phyloP scores from a whole-genome alignment of 1,284 basidiomycete genomes.

The Fomitiporia mediterranea region DNA sequence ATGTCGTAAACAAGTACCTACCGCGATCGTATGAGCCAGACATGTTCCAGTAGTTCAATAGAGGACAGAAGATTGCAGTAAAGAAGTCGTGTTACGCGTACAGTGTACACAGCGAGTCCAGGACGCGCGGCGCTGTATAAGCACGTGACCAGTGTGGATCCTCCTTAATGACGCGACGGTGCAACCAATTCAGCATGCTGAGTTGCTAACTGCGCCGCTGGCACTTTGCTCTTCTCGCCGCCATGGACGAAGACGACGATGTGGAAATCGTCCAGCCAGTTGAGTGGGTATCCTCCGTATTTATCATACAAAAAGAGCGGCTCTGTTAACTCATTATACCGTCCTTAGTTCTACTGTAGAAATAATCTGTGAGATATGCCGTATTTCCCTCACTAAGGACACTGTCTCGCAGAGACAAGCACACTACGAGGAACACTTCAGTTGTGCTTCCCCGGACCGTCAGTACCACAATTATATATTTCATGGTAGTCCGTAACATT shows the following conservation, averaged over 20 bases:
- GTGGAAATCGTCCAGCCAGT: neutral
- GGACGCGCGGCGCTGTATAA: slow-evolving; percentile 52
- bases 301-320: neutral
- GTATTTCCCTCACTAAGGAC: slow-evolving; percentile 18
- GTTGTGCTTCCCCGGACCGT: slow-evolving; percentile 7
- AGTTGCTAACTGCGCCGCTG: neutral
- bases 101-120: slow-evolving; percentile 8
- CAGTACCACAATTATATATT: no score
- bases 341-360: neutral
- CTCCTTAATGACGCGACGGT: neutral
- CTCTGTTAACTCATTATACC: no score
- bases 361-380: slow-evolving; percentile 21
- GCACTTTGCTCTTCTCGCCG: no score
- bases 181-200: neutral
- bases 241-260: slow-evolving; percentile 8
- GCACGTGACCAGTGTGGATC: slow-evolving; percentile 9
- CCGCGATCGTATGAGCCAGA: slow-evolving; percentile 80
- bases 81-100: slow-evolving; percentile 6
- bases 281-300: neutral
- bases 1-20: slow-evolving; percentile 29
- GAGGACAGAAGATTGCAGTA: slow-evolving; percentile 20
- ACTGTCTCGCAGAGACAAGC: slow-evolving; percentile 21
- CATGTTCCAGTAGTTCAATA: slow-evolving; percentile 35
- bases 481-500: neutral
- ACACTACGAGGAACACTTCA: slow-evolving; percentile 25